Percentiles rank a stretch among this genome's conserved stretches.
Evolutionary conservation across 495 filamentous ascomycete genomes (phyloP).

Genomic region (Neurospora discreta): DNA sequence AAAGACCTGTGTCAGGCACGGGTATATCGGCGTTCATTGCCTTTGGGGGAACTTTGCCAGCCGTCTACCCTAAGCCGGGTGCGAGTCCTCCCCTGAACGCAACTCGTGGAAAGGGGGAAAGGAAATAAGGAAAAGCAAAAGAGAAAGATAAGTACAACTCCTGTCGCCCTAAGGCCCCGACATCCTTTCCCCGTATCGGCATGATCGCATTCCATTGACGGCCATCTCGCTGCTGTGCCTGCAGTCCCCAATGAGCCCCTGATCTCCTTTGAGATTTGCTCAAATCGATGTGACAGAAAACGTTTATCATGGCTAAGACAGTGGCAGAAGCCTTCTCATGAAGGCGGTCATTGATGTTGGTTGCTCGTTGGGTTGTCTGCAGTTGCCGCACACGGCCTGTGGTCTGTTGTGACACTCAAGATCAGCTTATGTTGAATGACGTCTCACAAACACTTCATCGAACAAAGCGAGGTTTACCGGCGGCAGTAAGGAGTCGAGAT

Average conservation of each 20-base stretch:
- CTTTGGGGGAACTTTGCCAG: background rate
- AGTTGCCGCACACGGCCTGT: background rate
- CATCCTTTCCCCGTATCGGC: background rate
- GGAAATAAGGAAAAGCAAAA: background rate
- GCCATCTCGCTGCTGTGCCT: background rate
- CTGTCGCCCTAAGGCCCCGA: background rate
- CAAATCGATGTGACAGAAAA: background rate
- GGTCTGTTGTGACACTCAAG: background rate
- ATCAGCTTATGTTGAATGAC: background rate
- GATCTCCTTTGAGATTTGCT: background rate
- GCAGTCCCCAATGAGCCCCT: background rate
- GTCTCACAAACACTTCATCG: background rate
- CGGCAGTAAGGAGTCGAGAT: background rate
- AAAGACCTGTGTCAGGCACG: background rate
- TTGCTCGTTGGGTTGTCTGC: background rate
- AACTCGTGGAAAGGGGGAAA: background rate
- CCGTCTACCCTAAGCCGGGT: background rate
- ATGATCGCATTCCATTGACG: background rate
- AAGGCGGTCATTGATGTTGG: background rate
- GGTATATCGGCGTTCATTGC: background rate
- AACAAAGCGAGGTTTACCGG: background rate
- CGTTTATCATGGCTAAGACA: background rate
- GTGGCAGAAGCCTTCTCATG: background rate
- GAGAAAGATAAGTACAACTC: background rate
- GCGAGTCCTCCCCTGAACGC: background rate